Conservation (phyloP, 1,139 yeast species). For the Suhomyces chickasaworum region DNA sequence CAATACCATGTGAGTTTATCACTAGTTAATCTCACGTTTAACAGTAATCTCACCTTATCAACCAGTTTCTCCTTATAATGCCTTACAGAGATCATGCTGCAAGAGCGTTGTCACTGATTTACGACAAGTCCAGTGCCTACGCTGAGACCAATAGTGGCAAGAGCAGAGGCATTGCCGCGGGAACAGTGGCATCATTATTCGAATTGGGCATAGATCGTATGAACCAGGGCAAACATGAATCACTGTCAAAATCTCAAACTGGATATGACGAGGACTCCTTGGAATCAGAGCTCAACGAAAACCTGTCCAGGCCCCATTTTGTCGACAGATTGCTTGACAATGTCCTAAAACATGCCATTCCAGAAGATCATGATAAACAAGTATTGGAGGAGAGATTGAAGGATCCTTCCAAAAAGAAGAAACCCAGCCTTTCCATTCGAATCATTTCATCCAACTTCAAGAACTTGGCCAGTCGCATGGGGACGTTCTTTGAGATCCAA, state of each 20-base stretch:
- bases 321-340: constrained; percentile 59
- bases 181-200: constrained; percentile 59
- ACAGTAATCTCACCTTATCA: no score
- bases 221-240: constrained; percentile 13
- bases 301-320: constrained; percentile 43
- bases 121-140: constrained; percentile 21
- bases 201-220: constrained; percentile 53
- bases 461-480: constrained; percentile 54
- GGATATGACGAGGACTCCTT: not conserved
- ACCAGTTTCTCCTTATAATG: constrained; percentile 3
- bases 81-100: constrained; percentile 12
- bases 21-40: not conserved
- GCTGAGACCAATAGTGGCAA: constrained; percentile 38
- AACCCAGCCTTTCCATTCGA: constrained; percentile 54
- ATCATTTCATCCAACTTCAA: constrained; percentile 53
- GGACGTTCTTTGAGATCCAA: constrained; percentile 54
- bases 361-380: constrained; percentile 51
- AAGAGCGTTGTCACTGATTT: constrained; percentile 19
- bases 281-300: not conserved
- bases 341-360: constrained; percentile 49
- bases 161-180: constrained; percentile 54
- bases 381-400: constrained; percentile 44
- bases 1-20: not conserved
- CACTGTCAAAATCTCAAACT: not conserved
- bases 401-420: constrained; percentile 46